Percentiles rank a stretch among this genome's conserved stretches.
phyloP scores from a whole-genome alignment of 2,329 filamentous ascomycete genomes.

The Thelonectria blattea region DNA sequence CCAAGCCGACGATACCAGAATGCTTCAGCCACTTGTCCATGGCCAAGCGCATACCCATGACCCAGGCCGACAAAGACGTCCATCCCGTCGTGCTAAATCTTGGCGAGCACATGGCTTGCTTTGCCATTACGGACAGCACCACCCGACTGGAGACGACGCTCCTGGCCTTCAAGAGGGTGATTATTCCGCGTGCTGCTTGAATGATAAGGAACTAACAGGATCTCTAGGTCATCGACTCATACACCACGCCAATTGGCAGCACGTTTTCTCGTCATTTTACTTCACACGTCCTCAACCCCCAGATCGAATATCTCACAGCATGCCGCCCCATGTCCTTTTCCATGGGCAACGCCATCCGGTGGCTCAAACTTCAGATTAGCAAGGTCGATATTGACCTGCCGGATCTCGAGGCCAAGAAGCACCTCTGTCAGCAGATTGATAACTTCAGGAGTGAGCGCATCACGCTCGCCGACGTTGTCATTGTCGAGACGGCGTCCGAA shows the following conservation, averaged over 20 bases:
- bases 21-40: slow-evolving; percentile 85
- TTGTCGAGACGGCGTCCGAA: slow-evolving; percentile 75
- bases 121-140: slow-evolving; percentile 87
- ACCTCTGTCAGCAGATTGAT: slow-evolving; percentile 82
- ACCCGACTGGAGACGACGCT: slow-evolving; percentile 87
- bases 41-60: slow-evolving; percentile 60
- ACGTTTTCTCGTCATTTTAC: slow-evolving; percentile 91
- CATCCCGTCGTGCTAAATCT: slow-evolving; percentile 85
- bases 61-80: slow-evolving; percentile 74
- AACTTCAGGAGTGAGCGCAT: slow-evolving; percentile 90
- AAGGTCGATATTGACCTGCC: slow-evolving; percentile 86
- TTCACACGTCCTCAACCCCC: slow-evolving; percentile 87
- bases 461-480: slow-evolving; percentile 83
- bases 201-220: slow-evolving; percentile 13
- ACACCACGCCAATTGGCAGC: slow-evolving; percentile 83
- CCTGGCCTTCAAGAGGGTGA: slow-evolving; percentile 84
- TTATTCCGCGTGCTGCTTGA: neutral
- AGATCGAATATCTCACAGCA: slow-evolving; percentile 92
- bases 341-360: slow-evolving; percentile 96
- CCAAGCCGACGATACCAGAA: slow-evolving; percentile 68
- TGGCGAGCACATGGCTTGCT: slow-evolving; percentile 89
- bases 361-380: slow-evolving; percentile 90
- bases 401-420: slow-evolving; percentile 80
- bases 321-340: slow-evolving; percentile 96
- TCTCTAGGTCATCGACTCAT: slow-evolving; percentile 83